Percentiles rank a stretch among this genome's conserved stretches.
phyloP scores from a whole-genome alignment of 208 protist genomes.

The Tritrichomonas musculus region DNA sequence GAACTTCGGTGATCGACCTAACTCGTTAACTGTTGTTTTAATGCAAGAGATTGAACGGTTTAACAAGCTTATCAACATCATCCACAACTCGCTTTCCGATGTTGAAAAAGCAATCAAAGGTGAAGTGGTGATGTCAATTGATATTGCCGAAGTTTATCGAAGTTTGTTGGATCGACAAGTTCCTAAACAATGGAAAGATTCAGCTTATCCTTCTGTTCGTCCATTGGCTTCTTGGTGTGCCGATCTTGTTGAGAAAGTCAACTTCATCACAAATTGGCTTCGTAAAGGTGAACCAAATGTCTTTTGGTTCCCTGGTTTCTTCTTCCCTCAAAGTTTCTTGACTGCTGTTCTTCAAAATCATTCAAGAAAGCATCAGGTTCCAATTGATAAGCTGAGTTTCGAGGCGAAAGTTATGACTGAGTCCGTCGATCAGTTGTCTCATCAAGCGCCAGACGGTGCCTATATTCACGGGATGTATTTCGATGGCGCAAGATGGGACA shows the following conservation, averaged over 20 bases:
- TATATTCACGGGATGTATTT: conserved; percentile 89
- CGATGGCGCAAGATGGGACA: conserved; percentile 78
- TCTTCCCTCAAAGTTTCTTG: conserved; percentile 95
- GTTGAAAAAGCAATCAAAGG: conserved; percentile 84
- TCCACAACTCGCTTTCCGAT: conserved; percentile 46
- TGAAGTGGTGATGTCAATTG: conserved; percentile 82
- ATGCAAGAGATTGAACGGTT: background rate
- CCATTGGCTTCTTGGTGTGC: conserved; percentile 84
- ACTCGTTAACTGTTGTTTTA: background rate
- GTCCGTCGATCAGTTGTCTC: conserved; percentile 47
- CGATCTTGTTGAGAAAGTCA: conserved; percentile 75
- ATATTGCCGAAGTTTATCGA: conserved; percentile 83
- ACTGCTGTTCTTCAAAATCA: conserved; percentile 84
- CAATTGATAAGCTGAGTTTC: conserved; percentile 88
- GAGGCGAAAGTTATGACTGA: conserved; percentile 67
- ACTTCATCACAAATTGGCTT: conserved; percentile 83
- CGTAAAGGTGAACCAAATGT: conserved; percentile 71
- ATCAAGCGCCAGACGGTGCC: conserved; percentile 70
- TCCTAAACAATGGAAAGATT: conserved; percentile 72
- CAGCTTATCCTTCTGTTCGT: conserved; percentile 87
- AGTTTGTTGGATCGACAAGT: conserved; percentile 84
- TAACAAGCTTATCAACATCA: background rate
- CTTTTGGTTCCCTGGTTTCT: conserved; percentile 90
- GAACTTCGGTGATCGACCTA: background rate
- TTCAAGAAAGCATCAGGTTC: conserved; percentile 78